Conservation (phyloP, 2,329 filamentous ascomycete species). For the Paecilomyces formosus region DNA sequence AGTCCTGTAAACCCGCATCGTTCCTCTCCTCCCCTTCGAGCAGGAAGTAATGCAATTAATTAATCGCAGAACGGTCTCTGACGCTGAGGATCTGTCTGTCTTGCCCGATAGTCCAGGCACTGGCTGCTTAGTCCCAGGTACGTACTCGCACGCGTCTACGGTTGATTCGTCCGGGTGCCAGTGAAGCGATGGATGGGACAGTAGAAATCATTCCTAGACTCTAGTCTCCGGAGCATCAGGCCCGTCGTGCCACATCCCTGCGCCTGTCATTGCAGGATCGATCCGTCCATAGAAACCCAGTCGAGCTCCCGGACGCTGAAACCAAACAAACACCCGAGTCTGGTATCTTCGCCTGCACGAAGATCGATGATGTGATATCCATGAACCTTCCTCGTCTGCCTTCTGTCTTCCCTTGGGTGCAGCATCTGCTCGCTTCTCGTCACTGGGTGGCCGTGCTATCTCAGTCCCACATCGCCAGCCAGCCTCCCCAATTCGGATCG, state of each 20-base stretch:
- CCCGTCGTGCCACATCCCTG: not conserved
- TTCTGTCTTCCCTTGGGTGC: not conserved
- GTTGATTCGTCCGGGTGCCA: not conserved
- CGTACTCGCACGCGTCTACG: not conserved
- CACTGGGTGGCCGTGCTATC: not conserved
- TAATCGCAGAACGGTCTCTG: not conserved
- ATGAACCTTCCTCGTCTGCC: not conserved
- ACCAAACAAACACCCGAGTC: not conserved
- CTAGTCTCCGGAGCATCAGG: not conserved
- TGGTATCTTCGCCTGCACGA: not conserved
- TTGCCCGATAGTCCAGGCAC: not conserved
- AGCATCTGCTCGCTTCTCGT: not conserved
- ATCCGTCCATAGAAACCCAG: not conserved
- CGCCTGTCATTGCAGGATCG: not conserved
- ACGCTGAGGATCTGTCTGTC: not conserved
- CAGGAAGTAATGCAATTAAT: not conserved
- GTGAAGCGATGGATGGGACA: not conserved
- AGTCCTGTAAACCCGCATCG: not conserved
- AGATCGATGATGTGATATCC: not conserved
- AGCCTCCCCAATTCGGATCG: not conserved
- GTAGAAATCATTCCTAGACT: not conserved
- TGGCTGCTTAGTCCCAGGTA: not conserved
- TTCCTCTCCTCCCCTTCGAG: not conserved
- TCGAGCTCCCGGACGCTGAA: not conserved
- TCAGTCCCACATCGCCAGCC: not conserved